Percentiles rank a stretch among this genome's conserved stretches.
phyloP scores from a whole-genome alignment of 73 alveolate species.

The Paraurostyla sp. region DNA sequence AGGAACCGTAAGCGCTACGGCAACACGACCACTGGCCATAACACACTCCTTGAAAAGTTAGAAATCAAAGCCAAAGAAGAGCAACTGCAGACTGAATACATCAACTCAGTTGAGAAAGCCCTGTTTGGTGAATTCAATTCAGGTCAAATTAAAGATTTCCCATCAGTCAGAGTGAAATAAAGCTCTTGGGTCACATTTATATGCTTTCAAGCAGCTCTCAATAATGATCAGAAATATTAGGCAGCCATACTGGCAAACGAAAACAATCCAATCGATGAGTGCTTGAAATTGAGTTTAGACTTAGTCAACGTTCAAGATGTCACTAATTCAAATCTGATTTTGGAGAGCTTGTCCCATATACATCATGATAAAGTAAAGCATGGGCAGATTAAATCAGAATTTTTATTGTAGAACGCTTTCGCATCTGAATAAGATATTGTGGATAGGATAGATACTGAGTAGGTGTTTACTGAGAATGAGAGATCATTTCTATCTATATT shows the following conservation, averaged over 20 bases:
- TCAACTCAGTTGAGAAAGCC: slow-evolving; percentile 57
- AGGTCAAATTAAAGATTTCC: slow-evolving; percentile 58
- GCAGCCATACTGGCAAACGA: slow-evolving; percentile 45
- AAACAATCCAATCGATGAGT: slow-evolving; percentile 43
- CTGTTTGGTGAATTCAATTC: slow-evolving; percentile 53
- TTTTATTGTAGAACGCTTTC: slow-evolving; percentile 10
- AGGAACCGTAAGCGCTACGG: slow-evolving; percentile 31
- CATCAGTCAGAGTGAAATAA: slow-evolving; percentile 39
- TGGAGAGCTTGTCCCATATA: slow-evolving; percentile 19
- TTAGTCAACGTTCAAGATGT: slow-evolving; percentile 44
- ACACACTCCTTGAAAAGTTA: slow-evolving; percentile 4
- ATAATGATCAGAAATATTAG: slow-evolving; percentile 35
- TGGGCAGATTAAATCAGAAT: slow-evolving; percentile 50
- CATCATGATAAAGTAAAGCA: slow-evolving; percentile 60
- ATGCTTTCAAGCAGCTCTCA: slow-evolving; percentile 12
- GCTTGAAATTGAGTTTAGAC: neutral
- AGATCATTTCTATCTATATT: slow-evolving; percentile 18
- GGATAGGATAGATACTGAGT: neutral
- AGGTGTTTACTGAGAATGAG: slow-evolving; percentile 35
- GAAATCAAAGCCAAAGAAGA: slow-evolving; percentile 44
- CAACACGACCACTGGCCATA: neutral
- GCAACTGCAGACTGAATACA: slow-evolving; percentile 15
- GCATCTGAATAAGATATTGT: neutral
- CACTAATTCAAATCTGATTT: neutral
- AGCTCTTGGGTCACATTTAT: slow-evolving; percentile 18